Conservation (phyloP, 768 basidiomycete genomes). For the Mycena vulgaris region DNA sequence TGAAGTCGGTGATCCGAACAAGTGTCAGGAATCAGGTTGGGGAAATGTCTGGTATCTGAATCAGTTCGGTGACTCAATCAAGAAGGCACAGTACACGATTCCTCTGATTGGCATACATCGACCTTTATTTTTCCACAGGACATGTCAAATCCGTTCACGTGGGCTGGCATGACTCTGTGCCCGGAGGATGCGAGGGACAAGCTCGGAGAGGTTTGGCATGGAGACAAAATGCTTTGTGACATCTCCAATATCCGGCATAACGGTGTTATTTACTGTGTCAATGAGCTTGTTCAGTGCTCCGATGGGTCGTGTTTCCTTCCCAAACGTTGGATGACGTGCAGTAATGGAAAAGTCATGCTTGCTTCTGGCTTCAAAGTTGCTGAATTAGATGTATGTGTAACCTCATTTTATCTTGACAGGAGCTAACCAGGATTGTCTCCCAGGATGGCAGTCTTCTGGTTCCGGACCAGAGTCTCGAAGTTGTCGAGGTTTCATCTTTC, state of each 20-base stretch:
- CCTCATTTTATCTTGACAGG: not conserved
- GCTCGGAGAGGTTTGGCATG: constrained; percentile 47
- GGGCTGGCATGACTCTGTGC: constrained; percentile 28
- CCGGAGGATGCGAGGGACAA: constrained; percentile 42
- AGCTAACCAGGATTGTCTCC: not conserved
- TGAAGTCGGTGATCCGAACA: no score
- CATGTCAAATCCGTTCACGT: constrained; percentile 26
- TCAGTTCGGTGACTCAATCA: no score
- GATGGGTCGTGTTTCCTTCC: constrained; percentile 30
- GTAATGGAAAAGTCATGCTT: constrained; percentile 2
- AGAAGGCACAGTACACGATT: no score
- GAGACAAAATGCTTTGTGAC: constrained; percentile 48
- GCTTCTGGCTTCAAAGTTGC: constrained; percentile 1
- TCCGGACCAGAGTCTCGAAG: not conserved
- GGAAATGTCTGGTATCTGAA: no score
- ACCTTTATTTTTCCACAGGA: not conserved
- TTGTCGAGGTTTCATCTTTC: constrained; percentile 3
- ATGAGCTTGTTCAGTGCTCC: constrained; percentile 42
- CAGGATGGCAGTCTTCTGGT: constrained; percentile 6
- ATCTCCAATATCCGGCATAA: constrained; percentile 44
- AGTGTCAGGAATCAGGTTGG: no score
- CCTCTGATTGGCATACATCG: no score
- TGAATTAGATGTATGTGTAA: not conserved
- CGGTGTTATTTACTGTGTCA: constrained; percentile 43
- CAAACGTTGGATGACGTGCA: constrained; percentile 22